Base-by-base conservation (phyloP, 1,139 yeast genomes). In the Pichia sp. region DNA sequence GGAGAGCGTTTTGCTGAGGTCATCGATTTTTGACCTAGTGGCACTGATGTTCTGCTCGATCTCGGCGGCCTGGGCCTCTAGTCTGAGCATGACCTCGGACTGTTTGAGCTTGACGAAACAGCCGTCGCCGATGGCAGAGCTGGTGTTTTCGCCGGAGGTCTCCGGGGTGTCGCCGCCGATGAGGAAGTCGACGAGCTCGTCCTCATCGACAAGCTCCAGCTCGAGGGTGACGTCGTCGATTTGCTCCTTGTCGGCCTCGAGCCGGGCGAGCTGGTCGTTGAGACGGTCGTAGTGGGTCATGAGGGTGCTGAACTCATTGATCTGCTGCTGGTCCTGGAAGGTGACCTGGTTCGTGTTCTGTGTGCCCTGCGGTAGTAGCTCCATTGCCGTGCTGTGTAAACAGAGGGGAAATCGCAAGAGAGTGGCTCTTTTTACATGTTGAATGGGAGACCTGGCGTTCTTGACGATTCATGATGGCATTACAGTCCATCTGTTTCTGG, bases 261-360 rank as follows among this genome's bases (percentile, higher is more conserved):
- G 75, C 54, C 73, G 72, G 40, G 74, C 72, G 49, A 88, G 74
- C 50, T 76, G 76, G n/a, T 72, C 78, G 46, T 77, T 75, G 30
- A 82, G 68, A 34, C 76, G 77, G 61, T 87, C 89, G 62, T 85
- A 82, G 58, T 85, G 81, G 60, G 82, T 76, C 59, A 90, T 88
- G 59, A 90, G 76, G 52, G 90, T 85, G 29, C 97, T 89, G 66
- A 93, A 93, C 67, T 83, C 82, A 70, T 93, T 93, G 73, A 93
- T 93, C 66, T 81, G 81, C 67, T 87, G 84, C 72, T 93, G 99
- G 69, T 93, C 98, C 57, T 81, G 90, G 83, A 92, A 87, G 31
- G 84, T 75, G 30, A 93, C 99, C 65, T 89, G 95, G 0, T 82
- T 79, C 19, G 83, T 84, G 67, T 87, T 87, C 59, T 73, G 72